phyloP scores from a whole-genome alignment of 2,329 filamentous ascomycete genomes.

The Aspergillus fijiensis region DNA sequence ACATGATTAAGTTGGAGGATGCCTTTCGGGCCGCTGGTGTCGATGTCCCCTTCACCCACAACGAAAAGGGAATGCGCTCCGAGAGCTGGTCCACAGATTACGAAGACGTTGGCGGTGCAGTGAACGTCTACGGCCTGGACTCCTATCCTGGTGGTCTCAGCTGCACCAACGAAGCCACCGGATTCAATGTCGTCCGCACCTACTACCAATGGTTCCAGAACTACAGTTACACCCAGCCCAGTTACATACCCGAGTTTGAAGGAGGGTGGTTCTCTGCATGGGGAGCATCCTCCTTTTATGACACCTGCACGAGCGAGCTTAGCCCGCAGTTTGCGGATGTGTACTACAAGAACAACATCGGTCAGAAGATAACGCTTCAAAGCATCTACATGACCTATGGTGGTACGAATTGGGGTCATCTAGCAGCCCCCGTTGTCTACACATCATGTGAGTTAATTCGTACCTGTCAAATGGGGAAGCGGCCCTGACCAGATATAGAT shows the following conservation, averaged over 20 bases:
- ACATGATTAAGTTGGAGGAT: conserved; percentile 54
- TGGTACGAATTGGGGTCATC: conserved; percentile 59
- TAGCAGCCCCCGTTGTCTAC: conserved; percentile 52
- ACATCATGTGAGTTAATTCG: conserved; percentile 27
- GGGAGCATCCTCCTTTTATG: conserved; percentile 52
- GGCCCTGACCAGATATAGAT: conserved; percentile 16
- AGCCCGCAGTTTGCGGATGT: conserved; percentile 53
- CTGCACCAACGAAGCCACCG: conserved; percentile 51
- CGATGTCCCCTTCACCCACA: conserved; percentile 51
- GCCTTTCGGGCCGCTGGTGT: conserved; percentile 50
- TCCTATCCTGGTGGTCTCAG: conserved; percentile 44
- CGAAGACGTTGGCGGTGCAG: conserved; percentile 55
- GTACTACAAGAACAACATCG: conserved; percentile 58
- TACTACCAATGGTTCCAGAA: conserved; percentile 61
- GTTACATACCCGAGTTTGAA: conserved; percentile 55
- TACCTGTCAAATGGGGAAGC: too few species aligned
- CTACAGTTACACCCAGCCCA: conserved; percentile 55
- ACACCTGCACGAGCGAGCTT: conserved; percentile 50
- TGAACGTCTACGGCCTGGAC: conserved; percentile 44
- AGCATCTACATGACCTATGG: conserved; percentile 56
- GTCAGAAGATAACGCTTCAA: conserved; percentile 50
- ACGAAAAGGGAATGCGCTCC: conserved; percentile 52
- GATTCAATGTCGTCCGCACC: conserved; percentile 52
- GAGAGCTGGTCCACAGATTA: conserved; percentile 58
- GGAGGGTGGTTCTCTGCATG: conserved; percentile 56